Evolutionary conservation across 176 grass and related monocot genomes (phyloP), one percentile per base, ranked within the genome.

Genomic region (Puccinellia tenuiflora): DNA sequence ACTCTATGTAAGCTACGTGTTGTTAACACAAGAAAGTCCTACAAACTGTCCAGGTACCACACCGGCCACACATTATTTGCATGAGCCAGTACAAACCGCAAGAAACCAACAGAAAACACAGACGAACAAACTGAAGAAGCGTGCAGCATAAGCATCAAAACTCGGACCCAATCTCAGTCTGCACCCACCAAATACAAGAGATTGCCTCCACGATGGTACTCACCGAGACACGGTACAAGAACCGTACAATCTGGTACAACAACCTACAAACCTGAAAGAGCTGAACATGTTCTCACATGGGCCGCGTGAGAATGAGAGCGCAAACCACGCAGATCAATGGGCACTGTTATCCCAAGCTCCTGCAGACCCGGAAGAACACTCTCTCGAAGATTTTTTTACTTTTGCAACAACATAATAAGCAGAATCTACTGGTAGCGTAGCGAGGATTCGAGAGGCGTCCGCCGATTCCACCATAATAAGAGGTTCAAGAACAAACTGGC

Each of bases 61-160:
- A 51, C 40, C 68, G 21, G 18, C 68, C 59, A 81, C 80, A 88
- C 75, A 86, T 79, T 74, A 68, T 90, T 90, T 82, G 83, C 64
- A 47, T 86, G 73, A 82, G 51, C 65, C 20, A 26, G 64, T 85
- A 85, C 68, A 43, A 86, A 82, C 83, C 18, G 78, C 68, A 76
- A 82, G 17, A 31, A 15, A 63, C 5, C 28, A 88, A 80, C 87
- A 68, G 81, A 84, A 89, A 76, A 66, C 77, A 61, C 37, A 81
- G 77, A 8, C 24, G 22, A 63, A 53, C 38, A 74, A 83, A 83
- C 54, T 7, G 67, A 73, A 70, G 42, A 85, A 61, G 28, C 26
- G 33, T 81, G 24, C 54, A 62, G 39, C 70, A n/a, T 22, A 90
- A 29, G 38, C 78, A 65, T 65, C 63, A 28, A 45, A 53, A 81